A percentile compares a stretch with the other conserved stretches of the same genome.
phyloP scores from a whole-genome alignment of 164 flowering plant genomes.

The Amborella trichopoda region DNA sequence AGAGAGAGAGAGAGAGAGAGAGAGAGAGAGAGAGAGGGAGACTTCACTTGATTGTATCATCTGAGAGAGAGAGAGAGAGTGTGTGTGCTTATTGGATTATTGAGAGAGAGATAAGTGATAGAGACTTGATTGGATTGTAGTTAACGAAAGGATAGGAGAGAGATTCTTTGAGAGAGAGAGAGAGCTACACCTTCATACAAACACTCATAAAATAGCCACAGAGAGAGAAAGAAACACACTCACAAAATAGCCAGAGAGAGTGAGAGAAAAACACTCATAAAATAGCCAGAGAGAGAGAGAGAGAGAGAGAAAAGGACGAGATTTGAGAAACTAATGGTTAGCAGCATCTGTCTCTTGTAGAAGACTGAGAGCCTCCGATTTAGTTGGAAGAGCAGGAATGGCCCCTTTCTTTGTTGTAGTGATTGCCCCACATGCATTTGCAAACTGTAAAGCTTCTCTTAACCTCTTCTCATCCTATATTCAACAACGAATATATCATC shows the following conservation, averaged over 20 bases:
- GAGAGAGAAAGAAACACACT: not conserved
- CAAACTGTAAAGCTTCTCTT: slow-evolving; percentile 45
- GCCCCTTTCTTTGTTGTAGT: slow-evolving; percentile 94
- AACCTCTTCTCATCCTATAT: slow-evolving; percentile 59
- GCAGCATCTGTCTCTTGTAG: slow-evolving; percentile 16
- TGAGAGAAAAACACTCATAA: no score
- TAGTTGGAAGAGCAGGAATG: slow-evolving; percentile 83
- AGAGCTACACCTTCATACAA: not conserved
- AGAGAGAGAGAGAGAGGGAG: no score
- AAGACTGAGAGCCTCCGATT: slow-evolving; percentile 31
- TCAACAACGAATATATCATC: not conserved
- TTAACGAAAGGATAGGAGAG: not conserved
- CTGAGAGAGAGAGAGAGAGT: no score
- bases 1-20: no score
- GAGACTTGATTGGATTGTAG: not conserved
- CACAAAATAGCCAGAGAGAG: not conserved
- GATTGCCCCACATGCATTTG: slow-evolving; percentile 93
- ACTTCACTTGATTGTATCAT: no score
- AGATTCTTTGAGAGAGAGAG: not conserved
- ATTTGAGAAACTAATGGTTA: not conserved
- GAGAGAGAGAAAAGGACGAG: not conserved
- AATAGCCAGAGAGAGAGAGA: no score
- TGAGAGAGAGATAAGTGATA: no score
- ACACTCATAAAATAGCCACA: not conserved
- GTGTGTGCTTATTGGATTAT: no score